These are phyloP conservation scores for Aureobasidium subglaciale DNA, from an alignment of 2,329 filamentous ascomycete species.

Conservation along the genomic window DNA sequence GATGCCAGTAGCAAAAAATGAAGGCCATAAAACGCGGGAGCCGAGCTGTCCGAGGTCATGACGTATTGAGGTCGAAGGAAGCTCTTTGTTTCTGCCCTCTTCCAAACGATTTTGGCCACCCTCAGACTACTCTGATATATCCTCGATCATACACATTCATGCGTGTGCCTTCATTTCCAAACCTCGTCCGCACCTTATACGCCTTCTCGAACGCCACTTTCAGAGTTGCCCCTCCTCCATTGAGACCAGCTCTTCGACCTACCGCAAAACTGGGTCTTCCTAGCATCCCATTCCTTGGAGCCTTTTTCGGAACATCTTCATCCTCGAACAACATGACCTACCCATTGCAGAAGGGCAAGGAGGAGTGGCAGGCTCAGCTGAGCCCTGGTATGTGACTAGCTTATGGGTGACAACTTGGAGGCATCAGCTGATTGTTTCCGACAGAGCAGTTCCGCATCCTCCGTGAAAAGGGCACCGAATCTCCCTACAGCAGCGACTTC, in stretches of 20 bases:
- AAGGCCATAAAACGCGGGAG: not conserved
- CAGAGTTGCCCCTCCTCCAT: constrained; percentile 26
- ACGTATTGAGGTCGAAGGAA: not conserved
- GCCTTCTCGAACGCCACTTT: constrained; percentile 40
- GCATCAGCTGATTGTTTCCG: not conserved
- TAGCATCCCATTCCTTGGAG: constrained; percentile 68
- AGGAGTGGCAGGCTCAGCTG: constrained; percentile 85
- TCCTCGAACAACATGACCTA: constrained; percentile 59
- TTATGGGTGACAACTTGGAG: not conserved
- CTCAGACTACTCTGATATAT: not conserved
- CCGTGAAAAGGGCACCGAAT: constrained; percentile 85
- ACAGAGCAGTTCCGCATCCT: constrained; percentile 93
- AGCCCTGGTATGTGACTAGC: constrained; percentile 51
- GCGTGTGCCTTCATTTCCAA: constrained; percentile 43
- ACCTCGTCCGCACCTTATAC: constrained; percentile 43
- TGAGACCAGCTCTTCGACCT: constrained; percentile 31
- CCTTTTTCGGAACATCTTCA: constrained; percentile 60
- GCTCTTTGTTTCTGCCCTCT: constrained; percentile 3
- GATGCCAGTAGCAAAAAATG: not conserved
- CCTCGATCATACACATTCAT: constrained; percentile 25
- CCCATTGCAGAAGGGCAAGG: constrained; percentile 70
- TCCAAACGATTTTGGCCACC: constrained; percentile 6
- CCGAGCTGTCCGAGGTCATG: not conserved
- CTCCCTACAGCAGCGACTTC: constrained; percentile 70
- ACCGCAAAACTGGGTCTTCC: constrained; percentile 59